phyloP scores from a whole-genome alignment of 1,139 yeast genomes.

The Kurtzmaniella quercitrusa region DNA sequence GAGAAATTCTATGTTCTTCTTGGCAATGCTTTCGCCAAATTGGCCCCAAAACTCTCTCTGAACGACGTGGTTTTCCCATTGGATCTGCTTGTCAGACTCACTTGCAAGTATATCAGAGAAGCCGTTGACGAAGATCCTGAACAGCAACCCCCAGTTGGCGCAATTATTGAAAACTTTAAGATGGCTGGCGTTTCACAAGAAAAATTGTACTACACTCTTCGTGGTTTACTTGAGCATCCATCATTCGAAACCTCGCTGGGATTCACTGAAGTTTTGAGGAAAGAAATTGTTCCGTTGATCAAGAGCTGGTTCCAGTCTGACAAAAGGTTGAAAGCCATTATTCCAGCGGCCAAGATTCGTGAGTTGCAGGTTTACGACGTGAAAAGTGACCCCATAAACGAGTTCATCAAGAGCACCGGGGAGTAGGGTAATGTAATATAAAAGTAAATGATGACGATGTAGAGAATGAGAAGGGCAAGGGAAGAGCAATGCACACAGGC shows the following conservation, averaged over 20 bases:
- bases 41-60: conserved; percentile 43
- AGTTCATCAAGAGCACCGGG: conserved; percentile 24
- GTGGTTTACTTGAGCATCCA: conserved; percentile 63
- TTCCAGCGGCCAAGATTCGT: conserved; percentile 34
- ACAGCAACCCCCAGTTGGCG: conserved; percentile 42
- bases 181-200: conserved; percentile 74
- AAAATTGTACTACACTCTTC: conserved; percentile 62
- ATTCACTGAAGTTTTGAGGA: conserved; percentile 38
- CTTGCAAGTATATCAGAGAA: conserved; percentile 36
- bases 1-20: conserved; percentile 39
- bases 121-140: conserved; percentile 20
- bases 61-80: conserved; percentile 80
- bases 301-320: conserved; percentile 64
- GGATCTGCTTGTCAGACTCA: conserved; percentile 63
- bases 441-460: not conserved
- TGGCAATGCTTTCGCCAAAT: conserved; percentile 32
- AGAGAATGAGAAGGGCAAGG: not conserved
- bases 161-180: conserved; percentile 60
- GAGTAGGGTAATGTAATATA: conserved; percentile 4
- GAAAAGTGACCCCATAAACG: conserved; percentile 45
- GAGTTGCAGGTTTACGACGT: conserved; percentile 34
- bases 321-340: conserved; percentile 54
- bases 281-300: conserved; percentile 61
- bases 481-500: not conserved
- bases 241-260: conserved; percentile 46